Evolutionary conservation across 2,329 filamentous ascomycete species (phyloP), one percentile per base, ranked within the genome.

Genomic region (Paraphoma chrysanthemicola): DNA sequence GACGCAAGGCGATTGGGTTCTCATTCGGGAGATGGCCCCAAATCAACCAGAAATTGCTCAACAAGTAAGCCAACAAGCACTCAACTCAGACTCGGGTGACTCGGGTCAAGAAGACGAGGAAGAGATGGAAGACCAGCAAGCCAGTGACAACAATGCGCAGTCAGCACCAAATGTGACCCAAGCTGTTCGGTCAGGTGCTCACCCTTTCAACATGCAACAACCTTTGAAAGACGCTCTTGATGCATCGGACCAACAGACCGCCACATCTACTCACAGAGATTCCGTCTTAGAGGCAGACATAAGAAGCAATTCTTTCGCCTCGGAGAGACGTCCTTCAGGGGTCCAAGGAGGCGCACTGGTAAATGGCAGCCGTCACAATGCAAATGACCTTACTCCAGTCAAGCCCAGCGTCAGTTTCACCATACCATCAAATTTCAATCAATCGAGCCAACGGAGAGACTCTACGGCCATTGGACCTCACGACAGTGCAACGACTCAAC

Each of bases 1-100:
- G 42, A 86, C 79, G 67, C 85, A 85, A 71, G 86, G 85, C 66
- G 87, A 90, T 83, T 85, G 82, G 65, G 87, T 91, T 62, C 82
- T 94, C 74, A 83, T 94, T 60, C 78, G 80, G 54, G 81, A 83
- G 73, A 83, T 93, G 79, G 85, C 80, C 66, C 86, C 87, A 68
- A 86, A 87, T 69, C 81, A 81, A 63, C 87, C 85, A 48, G 88
- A 92, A 48, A 84, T 92, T 69, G 88, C 88, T 55, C 78, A 78
- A 62, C 72, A 78, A 69, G 89, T 86, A 54, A 84, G 82, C 60
- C 77, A 79, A 59, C 73, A 82, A 62, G 81, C 85, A 18, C 78
- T 90, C 46, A 74, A 76, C 39, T 77, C 76, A 2, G 72, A 71
- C 28, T 78, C 75, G 33, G 16, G 17, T 42, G 80, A 82, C 18